Evolutionary conservation across 73 alveolate genomes (phyloP).

Genomic region (Paramecium biaurelia): DNA sequence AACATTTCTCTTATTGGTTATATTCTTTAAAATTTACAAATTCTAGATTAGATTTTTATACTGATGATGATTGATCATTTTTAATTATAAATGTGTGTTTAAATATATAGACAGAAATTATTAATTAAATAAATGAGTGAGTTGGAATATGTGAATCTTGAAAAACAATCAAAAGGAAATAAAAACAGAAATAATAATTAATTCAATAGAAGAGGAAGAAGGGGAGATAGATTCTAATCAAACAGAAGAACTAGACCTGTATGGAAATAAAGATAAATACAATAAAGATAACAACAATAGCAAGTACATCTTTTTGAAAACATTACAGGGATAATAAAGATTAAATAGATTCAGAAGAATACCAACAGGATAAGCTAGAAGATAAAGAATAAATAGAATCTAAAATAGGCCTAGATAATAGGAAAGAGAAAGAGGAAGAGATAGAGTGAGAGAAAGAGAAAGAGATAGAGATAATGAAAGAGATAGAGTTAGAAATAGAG

Average conservation of each 20-base stretch:
- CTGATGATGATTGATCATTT: conserved; percentile 60
- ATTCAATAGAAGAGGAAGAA: neutral
- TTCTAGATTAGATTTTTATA: conserved; percentile 49
- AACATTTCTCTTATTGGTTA: conserved; percentile 62
- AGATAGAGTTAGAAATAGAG: neutral
- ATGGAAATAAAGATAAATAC: neutral
- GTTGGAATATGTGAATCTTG: neutral
- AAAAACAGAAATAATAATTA: neutral
- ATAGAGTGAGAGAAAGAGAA: neutral
- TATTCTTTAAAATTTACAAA: conserved; percentile 55
- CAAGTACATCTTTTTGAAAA: neutral
- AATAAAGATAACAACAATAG: neutral
- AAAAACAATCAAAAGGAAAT: neutral
- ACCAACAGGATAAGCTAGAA: neutral
- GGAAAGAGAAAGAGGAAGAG: neutral
- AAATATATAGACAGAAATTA: neutral
- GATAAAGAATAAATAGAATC: neutral
- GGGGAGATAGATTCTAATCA: neutral
- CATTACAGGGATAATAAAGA: neutral
- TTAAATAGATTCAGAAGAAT: neutral
- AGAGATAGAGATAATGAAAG: neutral
- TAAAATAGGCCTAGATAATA: neutral
- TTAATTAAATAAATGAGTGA: neutral
- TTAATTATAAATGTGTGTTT: neutral
- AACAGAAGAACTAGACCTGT: neutral